These are phyloP conservation scores for Acacia concinna DNA, from an alignment of 331 rosid genomes.

Conservation along the genomic window DNA sequence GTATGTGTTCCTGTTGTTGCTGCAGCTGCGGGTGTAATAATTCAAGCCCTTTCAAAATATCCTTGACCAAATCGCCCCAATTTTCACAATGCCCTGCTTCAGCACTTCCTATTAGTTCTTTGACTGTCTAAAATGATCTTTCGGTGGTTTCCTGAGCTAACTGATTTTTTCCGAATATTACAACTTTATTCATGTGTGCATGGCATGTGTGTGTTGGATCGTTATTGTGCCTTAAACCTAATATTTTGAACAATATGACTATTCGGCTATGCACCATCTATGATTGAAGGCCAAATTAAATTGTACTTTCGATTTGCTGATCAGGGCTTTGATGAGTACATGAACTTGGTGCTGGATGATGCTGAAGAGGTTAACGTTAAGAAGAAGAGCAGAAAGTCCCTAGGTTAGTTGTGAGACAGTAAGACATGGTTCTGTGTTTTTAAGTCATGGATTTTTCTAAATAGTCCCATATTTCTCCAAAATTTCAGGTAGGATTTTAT, in stretches of 20 bases:
- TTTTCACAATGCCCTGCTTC: background rate
- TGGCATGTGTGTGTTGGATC: background rate
- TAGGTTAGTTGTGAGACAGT: slow-evolving; percentile 42
- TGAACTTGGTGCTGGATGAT: slow-evolving; percentile 94
- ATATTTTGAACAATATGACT: background rate
- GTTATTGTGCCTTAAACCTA: background rate
- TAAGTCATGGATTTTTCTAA: slow-evolving; percentile 5
- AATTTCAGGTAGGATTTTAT: slow-evolving; percentile 82
- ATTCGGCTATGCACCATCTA: background rate
- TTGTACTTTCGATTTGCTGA: background rate
- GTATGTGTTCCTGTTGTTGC: background rate
- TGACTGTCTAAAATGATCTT: background rate
- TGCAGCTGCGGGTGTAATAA: background rate
- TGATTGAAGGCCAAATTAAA: background rate
- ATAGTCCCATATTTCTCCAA: background rate
- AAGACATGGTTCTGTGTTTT: background rate
- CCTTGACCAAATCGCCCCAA: background rate
- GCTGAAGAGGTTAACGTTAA: slow-evolving; percentile 93
- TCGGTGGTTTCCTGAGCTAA: background rate
- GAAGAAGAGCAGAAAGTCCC: slow-evolving; percentile 79
- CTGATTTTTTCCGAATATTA: background rate
- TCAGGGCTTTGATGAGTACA: slow-evolving; percentile 97
- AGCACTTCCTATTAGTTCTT: background rate
- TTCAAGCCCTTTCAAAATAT: background rate
- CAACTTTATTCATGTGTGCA: background rate